Percentiles rank a stretch among this genome's conserved stretches.
Evolutionary conservation across 768 basidiomycete genomes (phyloP).

Genomic region (Tricholoma furcatifolium): DNA sequence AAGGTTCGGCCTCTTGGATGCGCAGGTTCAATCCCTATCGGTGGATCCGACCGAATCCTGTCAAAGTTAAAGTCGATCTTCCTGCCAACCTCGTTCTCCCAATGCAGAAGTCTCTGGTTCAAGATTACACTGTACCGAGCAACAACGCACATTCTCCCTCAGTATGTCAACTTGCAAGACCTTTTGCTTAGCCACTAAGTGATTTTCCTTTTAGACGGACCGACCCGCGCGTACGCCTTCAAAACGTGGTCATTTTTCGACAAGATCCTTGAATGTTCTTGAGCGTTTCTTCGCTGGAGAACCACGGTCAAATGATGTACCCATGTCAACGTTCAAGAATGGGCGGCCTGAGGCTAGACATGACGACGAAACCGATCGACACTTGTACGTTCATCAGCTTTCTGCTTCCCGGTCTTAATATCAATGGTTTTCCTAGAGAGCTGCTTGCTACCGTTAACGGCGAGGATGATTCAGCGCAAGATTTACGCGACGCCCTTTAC

Average conservation of each 20-base stretch:
- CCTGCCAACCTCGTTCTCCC: conserved; percentile 77
- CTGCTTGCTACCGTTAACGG: conserved; percentile 63
- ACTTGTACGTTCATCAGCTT: conserved; percentile 53
- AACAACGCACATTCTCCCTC: conserved; percentile 25
- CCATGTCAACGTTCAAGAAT: conserved; percentile 55
- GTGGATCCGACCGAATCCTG: conserved; percentile 74
- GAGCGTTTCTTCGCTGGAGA: conserved; percentile 68
- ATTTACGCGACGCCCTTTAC: conserved; percentile 58
- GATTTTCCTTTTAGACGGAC: conserved; percentile 19
- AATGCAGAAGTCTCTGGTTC: conserved; percentile 73
- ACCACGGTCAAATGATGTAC: conserved; percentile 49
- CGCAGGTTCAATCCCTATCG: conserved; percentile 82
- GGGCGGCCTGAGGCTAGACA: conserved; percentile 32
- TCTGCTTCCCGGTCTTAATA: neutral
- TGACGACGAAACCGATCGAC: conserved; percentile 65
- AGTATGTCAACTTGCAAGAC: conserved; percentile 22
- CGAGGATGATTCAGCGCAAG: conserved; percentile 47
- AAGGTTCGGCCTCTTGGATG: conserved; percentile 61
- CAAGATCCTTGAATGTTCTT: conserved; percentile 57
- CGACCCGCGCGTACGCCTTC: conserved; percentile 22
- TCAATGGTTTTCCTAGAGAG: conserved; percentile 44
- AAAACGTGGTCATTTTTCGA: conserved; percentile 50
- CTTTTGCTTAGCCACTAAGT: neutral
- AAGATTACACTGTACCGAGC: conserved; percentile 46
- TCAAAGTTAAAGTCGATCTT: conserved; percentile 67